Evolutionary conservation across 768 basidiomycete species (phyloP).

Genomic region (Trametes sanguinea): DNA sequence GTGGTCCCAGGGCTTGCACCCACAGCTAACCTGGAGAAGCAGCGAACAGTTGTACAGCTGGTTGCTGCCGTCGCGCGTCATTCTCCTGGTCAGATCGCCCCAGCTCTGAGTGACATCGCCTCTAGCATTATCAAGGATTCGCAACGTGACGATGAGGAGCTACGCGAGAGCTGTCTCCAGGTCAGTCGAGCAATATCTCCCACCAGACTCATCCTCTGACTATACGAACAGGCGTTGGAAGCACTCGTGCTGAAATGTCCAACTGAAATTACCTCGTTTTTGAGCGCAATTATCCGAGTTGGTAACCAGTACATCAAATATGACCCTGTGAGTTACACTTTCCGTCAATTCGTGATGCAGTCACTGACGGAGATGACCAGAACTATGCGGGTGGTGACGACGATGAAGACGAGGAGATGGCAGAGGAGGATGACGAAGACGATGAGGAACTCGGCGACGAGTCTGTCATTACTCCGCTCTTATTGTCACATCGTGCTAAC

Average conservation of each 20-base stretch:
- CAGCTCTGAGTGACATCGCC: slow-evolving; percentile 61
- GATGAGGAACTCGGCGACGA: slow-evolving; percentile 72
- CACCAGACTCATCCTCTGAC: not conserved
- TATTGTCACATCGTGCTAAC: slow-evolving; percentile 10
- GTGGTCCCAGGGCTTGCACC: slow-evolving; percentile 61
- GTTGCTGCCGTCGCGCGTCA: slow-evolving; percentile 78
- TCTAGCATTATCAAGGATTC: slow-evolving; percentile 71
- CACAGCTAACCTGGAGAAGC: slow-evolving; percentile 60
- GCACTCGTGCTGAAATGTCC: slow-evolving; percentile 83
- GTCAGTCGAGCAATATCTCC: slow-evolving; percentile 36
- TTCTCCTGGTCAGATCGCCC: slow-evolving; percentile 66
- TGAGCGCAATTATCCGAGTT: slow-evolving; percentile 65
- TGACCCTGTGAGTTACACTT: slow-evolving; percentile 71
- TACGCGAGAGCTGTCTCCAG: slow-evolving; percentile 80
- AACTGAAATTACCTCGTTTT: slow-evolving; percentile 72
- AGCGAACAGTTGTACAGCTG: slow-evolving; percentile 77
- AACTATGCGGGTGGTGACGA: slow-evolving; percentile 78
- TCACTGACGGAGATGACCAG: slow-evolving; percentile 35
- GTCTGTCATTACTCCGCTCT: slow-evolving; percentile 36
- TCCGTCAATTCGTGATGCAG: not conserved
- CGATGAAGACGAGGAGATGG: slow-evolving; percentile 63
- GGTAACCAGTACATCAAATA: slow-evolving; percentile 85
- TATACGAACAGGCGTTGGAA: slow-evolving; percentile 69
- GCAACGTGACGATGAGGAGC: slow-evolving; percentile 78
- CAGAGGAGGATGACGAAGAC: slow-evolving; percentile 72